phyloP scores from a whole-genome alignment of 2,329 filamentous ascomycete species.

The Colletotrichum melonis region DNA sequence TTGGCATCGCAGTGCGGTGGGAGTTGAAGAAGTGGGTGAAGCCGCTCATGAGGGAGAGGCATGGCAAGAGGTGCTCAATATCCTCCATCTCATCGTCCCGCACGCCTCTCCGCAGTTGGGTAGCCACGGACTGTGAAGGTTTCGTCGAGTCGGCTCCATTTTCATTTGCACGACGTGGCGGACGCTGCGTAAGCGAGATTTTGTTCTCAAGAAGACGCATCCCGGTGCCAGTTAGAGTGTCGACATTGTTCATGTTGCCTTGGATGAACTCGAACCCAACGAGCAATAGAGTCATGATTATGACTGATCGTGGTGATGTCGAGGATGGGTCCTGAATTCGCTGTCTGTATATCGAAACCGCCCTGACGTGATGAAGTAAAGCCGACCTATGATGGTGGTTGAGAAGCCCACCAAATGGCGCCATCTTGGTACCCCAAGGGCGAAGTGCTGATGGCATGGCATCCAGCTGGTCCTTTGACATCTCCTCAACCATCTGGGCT shows the following conservation, averaged over 20 bases:
- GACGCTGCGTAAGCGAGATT: not conserved
- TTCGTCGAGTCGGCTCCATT: not conserved
- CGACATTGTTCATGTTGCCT: constrained; percentile 32
- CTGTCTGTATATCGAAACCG: constrained; percentile 33
- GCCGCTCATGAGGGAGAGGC: constrained; percentile 30
- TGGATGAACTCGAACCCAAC: constrained; percentile 38
- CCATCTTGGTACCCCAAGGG: not conserved
- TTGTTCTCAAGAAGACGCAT: constrained; percentile 22
- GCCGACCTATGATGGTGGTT: constrained; percentile 31
- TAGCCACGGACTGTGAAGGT: not conserved
- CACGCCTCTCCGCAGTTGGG: not conserved
- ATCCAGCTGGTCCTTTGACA: not conserved
- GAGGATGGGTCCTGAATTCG: constrained; percentile 17
- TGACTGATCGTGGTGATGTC: constrained; percentile 27
- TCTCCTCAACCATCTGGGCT: constrained; percentile 29
- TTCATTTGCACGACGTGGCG: not conserved
- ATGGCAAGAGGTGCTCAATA: constrained; percentile 31
- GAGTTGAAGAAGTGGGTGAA: constrained; percentile 34
- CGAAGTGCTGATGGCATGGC: not conserved
- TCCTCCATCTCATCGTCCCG: constrained; percentile 31
- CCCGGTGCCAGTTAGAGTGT: constrained; percentile 30
- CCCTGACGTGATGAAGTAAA: constrained; percentile 29
- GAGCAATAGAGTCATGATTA: constrained; percentile 37
- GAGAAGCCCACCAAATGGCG: not conserved
- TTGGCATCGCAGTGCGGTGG: constrained; percentile 5